These are phyloP conservation scores for Phytophthora sp. DNA, from an alignment of 352 stramenopile species.

Conservation along the genomic window DNA sequence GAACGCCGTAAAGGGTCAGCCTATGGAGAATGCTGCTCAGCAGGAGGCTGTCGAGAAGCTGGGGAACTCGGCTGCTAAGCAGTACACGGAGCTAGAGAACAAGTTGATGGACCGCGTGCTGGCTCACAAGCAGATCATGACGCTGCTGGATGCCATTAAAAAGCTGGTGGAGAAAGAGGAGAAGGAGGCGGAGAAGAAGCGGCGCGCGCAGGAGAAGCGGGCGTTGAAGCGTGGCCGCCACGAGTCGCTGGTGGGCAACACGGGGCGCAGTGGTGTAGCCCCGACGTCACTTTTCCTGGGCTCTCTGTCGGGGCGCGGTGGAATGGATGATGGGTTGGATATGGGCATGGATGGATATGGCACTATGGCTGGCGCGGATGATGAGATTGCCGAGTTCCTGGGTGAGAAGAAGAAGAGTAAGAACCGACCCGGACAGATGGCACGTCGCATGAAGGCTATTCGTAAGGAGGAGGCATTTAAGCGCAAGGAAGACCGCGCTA, in stretches of 20 bases:
- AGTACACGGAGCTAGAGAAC: slow-evolving; percentile 34
- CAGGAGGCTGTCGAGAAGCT: slow-evolving; percentile 48
- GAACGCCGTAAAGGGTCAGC: slow-evolving; percentile 1
- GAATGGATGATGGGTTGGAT: slow-evolving; percentile 35
- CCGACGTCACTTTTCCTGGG: slow-evolving; percentile 80
- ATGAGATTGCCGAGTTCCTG: slow-evolving; percentile 87
- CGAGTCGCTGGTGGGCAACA: slow-evolving; percentile 66
- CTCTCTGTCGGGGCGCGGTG: slow-evolving; percentile 63
- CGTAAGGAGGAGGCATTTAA: slow-evolving; percentile 65
- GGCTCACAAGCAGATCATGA: slow-evolving; percentile 73
- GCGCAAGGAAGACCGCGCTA: slow-evolving; percentile 50
- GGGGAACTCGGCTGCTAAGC: too few species aligned
- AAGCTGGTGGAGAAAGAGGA: slow-evolving; percentile 58
- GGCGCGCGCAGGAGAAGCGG: slow-evolving; percentile 63
- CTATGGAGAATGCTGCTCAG: slow-evolving; percentile 21
- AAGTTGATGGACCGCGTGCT: slow-evolving; percentile 66
- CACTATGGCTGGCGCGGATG: slow-evolving; percentile 59
- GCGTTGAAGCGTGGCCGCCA: slow-evolving; percentile 61
- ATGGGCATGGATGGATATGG: slow-evolving; percentile 33
- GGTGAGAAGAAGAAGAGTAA: slow-evolving; percentile 89
- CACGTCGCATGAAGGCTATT: slow-evolving; percentile 82
- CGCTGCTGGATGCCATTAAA: slow-evolving; percentile 66
- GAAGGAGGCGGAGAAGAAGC: slow-evolving; percentile 65
- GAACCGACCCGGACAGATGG: slow-evolving; percentile 79
- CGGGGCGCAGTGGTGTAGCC: slow-evolving; percentile 51